Conservation (phyloP, 2,329 filamentous ascomycete genomes). For the Cytospora piceicola region DNA sequence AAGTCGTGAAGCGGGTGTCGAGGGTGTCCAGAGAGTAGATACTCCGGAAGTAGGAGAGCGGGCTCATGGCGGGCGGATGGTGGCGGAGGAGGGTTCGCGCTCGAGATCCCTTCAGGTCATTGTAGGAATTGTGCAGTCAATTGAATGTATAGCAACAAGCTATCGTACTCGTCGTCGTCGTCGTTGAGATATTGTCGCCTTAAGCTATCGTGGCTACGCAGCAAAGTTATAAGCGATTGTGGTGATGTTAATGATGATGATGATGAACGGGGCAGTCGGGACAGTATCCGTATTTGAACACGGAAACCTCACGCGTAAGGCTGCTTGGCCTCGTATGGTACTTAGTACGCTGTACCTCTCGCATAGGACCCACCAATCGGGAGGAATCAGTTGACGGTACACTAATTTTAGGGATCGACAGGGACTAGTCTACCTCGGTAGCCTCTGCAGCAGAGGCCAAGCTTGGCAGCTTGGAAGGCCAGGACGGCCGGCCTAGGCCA, state of each 20-base stretch:
- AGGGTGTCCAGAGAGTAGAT: slow-evolving; percentile 55
- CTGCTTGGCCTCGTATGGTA: slow-evolving; percentile 3
- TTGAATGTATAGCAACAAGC: not conserved
- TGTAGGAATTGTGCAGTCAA: slow-evolving; percentile 1
- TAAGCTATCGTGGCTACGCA: not conserved
- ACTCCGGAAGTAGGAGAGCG: slow-evolving; percentile 54
- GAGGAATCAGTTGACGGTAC: slow-evolving; percentile 6
- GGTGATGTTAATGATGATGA: too few species aligned
- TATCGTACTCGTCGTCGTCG: not conserved
- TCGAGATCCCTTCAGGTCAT: slow-evolving; percentile 25
- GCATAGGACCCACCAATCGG: slow-evolving; percentile 20
- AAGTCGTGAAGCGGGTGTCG: slow-evolving; percentile 59
- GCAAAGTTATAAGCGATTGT: not conserved
- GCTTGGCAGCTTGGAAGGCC: too few species aligned
- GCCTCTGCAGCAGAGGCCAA: slow-evolving; percentile 1
- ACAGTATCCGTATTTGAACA: slow-evolving; percentile 4
- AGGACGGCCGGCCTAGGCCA: too few species aligned
- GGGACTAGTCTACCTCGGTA: slow-evolving; percentile 8
- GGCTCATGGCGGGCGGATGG: slow-evolving; percentile 25
- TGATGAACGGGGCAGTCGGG: slow-evolving; percentile 4
- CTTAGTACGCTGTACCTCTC: slow-evolving; percentile 9
- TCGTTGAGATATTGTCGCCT: not conserved
- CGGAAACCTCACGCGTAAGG: slow-evolving; percentile 18
- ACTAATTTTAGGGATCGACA: slow-evolving; percentile 26
- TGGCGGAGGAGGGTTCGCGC: not conserved